These are phyloP conservation scores for Pleurotus salmoneostramineus DNA, from an alignment of 768 basidiomycete species.

Conservation along the genomic window DNA sequence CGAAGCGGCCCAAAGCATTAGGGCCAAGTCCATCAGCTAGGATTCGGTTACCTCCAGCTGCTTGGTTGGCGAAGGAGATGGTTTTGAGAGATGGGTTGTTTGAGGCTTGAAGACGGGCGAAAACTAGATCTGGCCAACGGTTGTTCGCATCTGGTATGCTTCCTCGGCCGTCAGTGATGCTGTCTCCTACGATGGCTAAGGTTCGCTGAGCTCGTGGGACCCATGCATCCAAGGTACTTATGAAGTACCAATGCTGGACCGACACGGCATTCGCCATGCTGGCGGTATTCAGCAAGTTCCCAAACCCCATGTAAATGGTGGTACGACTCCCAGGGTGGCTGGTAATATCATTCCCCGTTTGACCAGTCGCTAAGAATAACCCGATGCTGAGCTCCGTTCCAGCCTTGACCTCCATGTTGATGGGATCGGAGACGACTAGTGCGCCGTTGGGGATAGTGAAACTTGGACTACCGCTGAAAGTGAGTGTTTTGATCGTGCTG, in stretches of 20 bases:
- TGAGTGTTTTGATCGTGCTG: conserved; percentile 29
- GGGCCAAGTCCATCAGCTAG: conserved; percentile 47
- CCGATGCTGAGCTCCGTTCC: conserved; percentile 37
- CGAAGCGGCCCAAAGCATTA: conserved; percentile 41
- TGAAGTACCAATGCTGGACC: conserved; percentile 36
- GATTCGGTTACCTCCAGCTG: conserved; percentile 49
- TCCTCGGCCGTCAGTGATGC: conserved; percentile 49
- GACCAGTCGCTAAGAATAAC: conserved; percentile 36
- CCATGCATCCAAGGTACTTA: conserved; percentile 40
- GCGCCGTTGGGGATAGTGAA: conserved; percentile 40
- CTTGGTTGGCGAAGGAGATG: conserved; percentile 45
- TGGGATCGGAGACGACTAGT: conserved; percentile 40
- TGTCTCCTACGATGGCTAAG: conserved; percentile 46
- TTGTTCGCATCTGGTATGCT: conserved; percentile 41
- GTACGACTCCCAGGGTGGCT: conserved; percentile 48
- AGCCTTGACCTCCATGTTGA: conserved; percentile 32
- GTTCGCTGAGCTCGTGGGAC: conserved; percentile 22
- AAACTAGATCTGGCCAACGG: conserved; percentile 48
- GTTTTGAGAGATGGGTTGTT: conserved; percentile 22
- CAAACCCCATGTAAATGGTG: conserved; percentile 37
- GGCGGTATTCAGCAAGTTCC: conserved; percentile 29
- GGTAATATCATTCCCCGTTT: conserved; percentile 35
- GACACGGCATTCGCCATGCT: conserved; percentile 28
- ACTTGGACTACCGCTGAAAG: conserved; percentile 39
- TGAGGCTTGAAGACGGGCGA: conserved; percentile 31